These are phyloP conservation scores for Tetrapisispora nanseiensis DNA, from an alignment of 805 yeast genomes.

Conservation along the genomic window DNA sequence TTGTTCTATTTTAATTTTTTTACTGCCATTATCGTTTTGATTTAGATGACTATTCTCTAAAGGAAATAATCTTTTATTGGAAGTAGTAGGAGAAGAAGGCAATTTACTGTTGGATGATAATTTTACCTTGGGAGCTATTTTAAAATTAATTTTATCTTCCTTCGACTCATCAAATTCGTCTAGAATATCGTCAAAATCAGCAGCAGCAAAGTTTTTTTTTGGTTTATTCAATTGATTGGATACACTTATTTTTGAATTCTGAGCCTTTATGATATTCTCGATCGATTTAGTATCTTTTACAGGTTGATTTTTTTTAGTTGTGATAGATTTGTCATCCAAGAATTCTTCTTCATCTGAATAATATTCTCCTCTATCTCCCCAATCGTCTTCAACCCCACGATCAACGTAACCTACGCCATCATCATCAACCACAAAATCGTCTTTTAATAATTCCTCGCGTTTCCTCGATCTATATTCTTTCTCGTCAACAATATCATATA, in stretches of 20 bases:
- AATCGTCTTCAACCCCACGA: conserved; percentile 80
- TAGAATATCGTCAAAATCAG: conserved; percentile 60
- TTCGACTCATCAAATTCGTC: conserved; percentile 35
- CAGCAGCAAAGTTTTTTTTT: conserved; percentile 37
- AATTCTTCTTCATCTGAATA: conserved; percentile 46
- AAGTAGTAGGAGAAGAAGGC: conserved; percentile 8
- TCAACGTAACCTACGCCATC: conserved; percentile 91
- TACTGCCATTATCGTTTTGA: not conserved
- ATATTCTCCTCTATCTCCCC: conserved; percentile 38
- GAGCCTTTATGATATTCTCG: conserved; percentile 43
- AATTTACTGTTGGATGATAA: not conserved
- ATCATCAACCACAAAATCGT: conserved; percentile 91
- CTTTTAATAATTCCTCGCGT: conserved; percentile 71
- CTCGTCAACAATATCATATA: conserved; percentile 86
- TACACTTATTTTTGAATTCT: conserved; percentile 36
- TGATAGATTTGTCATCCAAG: conserved; percentile 10
- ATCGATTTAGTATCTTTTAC: conserved; percentile 11
- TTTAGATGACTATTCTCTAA: not conserved
- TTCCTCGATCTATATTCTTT: conserved; percentile 65
- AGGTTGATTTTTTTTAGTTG: conserved; percentile 15
- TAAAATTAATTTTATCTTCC: conserved; percentile 5
- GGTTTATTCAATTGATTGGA: conserved; percentile 16
- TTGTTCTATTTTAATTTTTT: conserved; percentile 10
- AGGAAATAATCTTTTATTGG: conserved; percentile 1
- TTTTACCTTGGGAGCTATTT: not conserved